Evolutionary conservation across 2,329 filamentous ascomycete species (phyloP), one percentile per base, ranked within the genome.

Genomic region (Phoma sp.): DNA sequence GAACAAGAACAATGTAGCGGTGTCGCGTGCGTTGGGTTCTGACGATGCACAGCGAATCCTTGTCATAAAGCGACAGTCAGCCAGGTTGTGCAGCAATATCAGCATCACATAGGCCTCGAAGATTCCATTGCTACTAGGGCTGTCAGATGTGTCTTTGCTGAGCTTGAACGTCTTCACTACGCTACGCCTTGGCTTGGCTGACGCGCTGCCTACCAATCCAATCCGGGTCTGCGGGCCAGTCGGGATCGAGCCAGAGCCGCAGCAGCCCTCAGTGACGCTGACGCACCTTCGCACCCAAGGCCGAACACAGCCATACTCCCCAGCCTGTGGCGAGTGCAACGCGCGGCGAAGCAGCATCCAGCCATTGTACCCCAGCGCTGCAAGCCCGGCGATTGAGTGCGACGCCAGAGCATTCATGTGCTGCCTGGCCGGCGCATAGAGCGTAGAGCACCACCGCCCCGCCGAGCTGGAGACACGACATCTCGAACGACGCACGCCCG

Each of bases 381-480:
- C 44, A 14, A 41, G 51, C 45, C 57, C 18, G 32, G 44, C 46
- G 44, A 7, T 29, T 29, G 27, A 43, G 47, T 52, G 52, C 48
- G 50, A 56, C 41, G 51, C 54, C 58, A 52, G 52, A 33, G 55
- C 52, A 57, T 63, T 58, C 60, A 69, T 71, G 67, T 68, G 66
- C 65, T 67, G 66, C 67, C 64, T 67, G 60, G 50, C 43, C 57
- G 41, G 53, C 58, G 54, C 49, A 55, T 59, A 57, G 53, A 58
- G 54, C 49, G 53, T 59, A 57, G 53, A 52, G 49, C 55, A 44
- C 55, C 30, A 59, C 57, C 55, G 59, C 66, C 68, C 67, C 64
- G 60, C 67, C 65, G 65, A 65, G 63, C 65, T 65, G 62, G 57
- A 60, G 47, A 59, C 61, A 49, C 49, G 53, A 58, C 57, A 57